These are phyloP conservation scores for Dalbergia cochinchinensis DNA, from an alignment of 306 rosid genomes.

Conservation along the genomic window DNA sequence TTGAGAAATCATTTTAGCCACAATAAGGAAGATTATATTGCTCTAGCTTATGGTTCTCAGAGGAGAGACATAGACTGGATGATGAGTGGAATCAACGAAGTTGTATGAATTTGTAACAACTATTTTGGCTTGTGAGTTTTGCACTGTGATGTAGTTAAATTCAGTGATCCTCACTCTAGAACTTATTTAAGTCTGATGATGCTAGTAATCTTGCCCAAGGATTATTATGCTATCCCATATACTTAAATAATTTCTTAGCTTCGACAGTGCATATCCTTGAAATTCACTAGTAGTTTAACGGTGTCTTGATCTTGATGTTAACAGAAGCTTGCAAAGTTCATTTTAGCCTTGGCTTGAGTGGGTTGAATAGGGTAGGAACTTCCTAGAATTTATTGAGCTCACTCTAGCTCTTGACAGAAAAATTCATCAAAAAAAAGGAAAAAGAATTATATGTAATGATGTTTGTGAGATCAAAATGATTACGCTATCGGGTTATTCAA, in stretches of 20 bases:
- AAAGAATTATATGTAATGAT: not conserved
- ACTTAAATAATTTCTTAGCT: not conserved
- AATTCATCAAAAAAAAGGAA: not conserved
- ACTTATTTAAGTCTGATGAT: not conserved
- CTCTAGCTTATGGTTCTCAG: slow-evolving; percentile 51
- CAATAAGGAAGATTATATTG: slow-evolving; percentile 53
- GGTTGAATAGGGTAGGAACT: not conserved
- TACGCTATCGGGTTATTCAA: slow-evolving; percentile 28
- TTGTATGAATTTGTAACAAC: slow-evolving; percentile 61
- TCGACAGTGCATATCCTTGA: no score
- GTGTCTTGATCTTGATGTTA: no score
- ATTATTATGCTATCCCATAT: not conserved
- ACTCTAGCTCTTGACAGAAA: slow-evolving; percentile 3
- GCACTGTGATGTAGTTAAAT: slow-evolving; percentile 56
- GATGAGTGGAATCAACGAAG: slow-evolving; percentile 57
- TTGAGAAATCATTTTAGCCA: slow-evolving; percentile 51
- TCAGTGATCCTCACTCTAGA: slow-evolving; percentile 47
- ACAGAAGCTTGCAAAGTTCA: no score
- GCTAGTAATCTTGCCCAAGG: not conserved
- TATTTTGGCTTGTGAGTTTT: slow-evolving; percentile 67
- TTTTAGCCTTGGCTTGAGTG: no score
- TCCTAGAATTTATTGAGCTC: slow-evolving; percentile 27
- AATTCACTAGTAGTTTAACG: no score
- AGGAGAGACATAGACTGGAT: slow-evolving; percentile 54
- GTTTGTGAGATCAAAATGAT: not conserved